Percentiles rank a stretch among this genome's conserved stretches.
Evolutionary conservation across 2,329 filamentous ascomycete species (phyloP).

Genomic region (Xylariaceae sp.): DNA sequence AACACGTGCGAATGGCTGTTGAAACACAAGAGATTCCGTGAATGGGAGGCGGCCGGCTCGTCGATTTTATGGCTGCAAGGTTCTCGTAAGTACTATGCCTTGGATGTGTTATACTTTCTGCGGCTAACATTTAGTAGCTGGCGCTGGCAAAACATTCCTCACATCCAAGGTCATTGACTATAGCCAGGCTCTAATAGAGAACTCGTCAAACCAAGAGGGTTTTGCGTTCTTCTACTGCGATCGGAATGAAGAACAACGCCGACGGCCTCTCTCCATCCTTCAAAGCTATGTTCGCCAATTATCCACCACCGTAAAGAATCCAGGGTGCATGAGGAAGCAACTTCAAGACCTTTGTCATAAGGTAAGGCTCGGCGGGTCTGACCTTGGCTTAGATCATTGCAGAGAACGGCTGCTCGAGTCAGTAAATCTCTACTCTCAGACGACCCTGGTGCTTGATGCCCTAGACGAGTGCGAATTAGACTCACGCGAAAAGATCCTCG

Average conservation of each 20-base stretch:
- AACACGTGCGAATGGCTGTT: slow-evolving; percentile 17
- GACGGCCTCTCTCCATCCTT: slow-evolving; percentile 2
- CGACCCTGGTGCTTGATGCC: slow-evolving; percentile 18
- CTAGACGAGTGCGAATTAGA: slow-evolving; percentile 13
- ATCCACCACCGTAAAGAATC: background rate
- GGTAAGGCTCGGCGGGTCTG: background rate
- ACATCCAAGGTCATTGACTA: slow-evolving; percentile 13
- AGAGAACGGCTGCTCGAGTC: slow-evolving; percentile 11
- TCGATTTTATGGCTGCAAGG: slow-evolving; percentile 21
- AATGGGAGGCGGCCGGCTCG: slow-evolving; percentile 3
- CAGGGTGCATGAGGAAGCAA: background rate
- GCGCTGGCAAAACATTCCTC: slow-evolving; percentile 20
- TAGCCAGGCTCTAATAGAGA: background rate
- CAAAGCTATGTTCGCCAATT: slow-evolving; percentile 16
- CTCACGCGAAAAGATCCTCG: slow-evolving; percentile 2
- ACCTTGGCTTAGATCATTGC: slow-evolving; percentile 1
- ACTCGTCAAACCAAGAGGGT: background rate
- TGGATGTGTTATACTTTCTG: background rate
- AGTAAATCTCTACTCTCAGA: slow-evolving; percentile 2
- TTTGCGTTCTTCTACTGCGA: slow-evolving; percentile 22
- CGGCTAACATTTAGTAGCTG: slow-evolving; percentile 3
- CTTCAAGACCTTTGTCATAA: background rate
- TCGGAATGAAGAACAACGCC: slow-evolving; percentile 7
- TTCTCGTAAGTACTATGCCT: background rate
- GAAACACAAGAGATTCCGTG: background rate